Evolutionary conservation across 2,329 filamentous ascomycete genomes (phyloP), one percentile per base, ranked within the genome.

Genomic region (Zarea fungicola): DNA sequence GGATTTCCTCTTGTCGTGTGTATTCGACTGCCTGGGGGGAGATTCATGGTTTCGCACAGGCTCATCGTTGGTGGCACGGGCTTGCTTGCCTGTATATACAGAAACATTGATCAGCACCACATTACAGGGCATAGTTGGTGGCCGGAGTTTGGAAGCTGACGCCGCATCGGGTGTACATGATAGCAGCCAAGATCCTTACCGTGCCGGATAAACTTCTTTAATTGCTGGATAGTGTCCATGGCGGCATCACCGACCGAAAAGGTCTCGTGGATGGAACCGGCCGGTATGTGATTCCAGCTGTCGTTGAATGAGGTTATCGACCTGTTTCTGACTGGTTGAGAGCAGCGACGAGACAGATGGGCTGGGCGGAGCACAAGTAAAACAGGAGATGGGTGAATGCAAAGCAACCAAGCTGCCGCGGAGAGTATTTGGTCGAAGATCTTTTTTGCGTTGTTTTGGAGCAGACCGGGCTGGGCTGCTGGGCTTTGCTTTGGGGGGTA

Each of bases 181-280:
- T 21, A n/a, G 25, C n/a, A 18, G 42, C 26, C 47, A 51, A 34
- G 36, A 49, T 31, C 61, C 74, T 49, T 72, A 83, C 80, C 92
- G 76, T 96, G 92, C 58, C 92, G 88, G 71, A 97, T 93, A 71
- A 97, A 95, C 71, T 96, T 96, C 73, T 97, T 96, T 61, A 96
- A 81, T 66, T 93, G 93, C 74, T 96, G 92, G 73, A 96, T 95
- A 57, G 80, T 82, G 62, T 80, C 83, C 80, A 83, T 83, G 41
- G 13, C 25, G 23, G 40, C 47, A 39, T 44, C 40, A 49, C 47
- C 43, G 34, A 49, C 47, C 9, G 9, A 31, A 6, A n/a, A 13
- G 25, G 47, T 43, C 40, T 49, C 40, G 39, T 34, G 18, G 39
- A 39, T 7, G 22, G 10, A 8, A 7, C 7, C 13, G 9, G 9